Evolutionary conservation across 1,284 basidiomycete species (phyloP), one percentile per base, ranked within the genome.

Genomic region (Amylostereum chailletii): DNA sequence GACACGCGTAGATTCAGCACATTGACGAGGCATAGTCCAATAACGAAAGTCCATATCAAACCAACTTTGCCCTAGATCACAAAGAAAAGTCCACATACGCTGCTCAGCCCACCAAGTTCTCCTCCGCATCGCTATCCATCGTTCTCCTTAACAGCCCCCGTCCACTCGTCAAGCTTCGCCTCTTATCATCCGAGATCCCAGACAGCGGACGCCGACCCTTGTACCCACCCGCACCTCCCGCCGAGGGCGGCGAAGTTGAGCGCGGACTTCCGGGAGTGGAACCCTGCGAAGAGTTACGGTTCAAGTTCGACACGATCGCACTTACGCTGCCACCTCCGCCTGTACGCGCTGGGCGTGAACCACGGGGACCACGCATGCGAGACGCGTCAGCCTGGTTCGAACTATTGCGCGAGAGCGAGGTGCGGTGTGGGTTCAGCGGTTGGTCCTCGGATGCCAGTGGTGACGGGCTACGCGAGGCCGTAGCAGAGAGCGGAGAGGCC

Each of bases 111-210:
- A 85, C 71, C 46, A 85, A 67, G 57, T 84, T 77, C 54, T 89
- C 86, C 63, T 90, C 87, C 36, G 86, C 84, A 60, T 89, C 86
- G 60, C 83, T 86, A 41, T 81, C 83, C 80, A 86, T 83, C 50
- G 85, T 85, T 62, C 84, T 75, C 60, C 84, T 74, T 48, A 83
- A 80, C 53, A 90, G 77, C 48, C 42, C 51, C 10, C 71, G 40
- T 76, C 72, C 43, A 74, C 69, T 54, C 76, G 66, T 70, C 38
- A 71, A 65, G 30, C 68, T 63, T 49, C 66, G 67, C 50, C 64
- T 61, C 61, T 66, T 71, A 6, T 60, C 65, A 40, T 60, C 59
- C 1, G 55, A 45, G 29, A 56, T 52, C 27, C 60, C 48, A 33
- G 65, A 56, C 42, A 7, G 33, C 46, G 32, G 60, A 52, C 53